A percentile compares a stretch with the other conserved stretches of the same genome.
phyloP scores from a whole-genome alignment of 768 basidiomycete species.

The Hygrophorus pudorinus region DNA sequence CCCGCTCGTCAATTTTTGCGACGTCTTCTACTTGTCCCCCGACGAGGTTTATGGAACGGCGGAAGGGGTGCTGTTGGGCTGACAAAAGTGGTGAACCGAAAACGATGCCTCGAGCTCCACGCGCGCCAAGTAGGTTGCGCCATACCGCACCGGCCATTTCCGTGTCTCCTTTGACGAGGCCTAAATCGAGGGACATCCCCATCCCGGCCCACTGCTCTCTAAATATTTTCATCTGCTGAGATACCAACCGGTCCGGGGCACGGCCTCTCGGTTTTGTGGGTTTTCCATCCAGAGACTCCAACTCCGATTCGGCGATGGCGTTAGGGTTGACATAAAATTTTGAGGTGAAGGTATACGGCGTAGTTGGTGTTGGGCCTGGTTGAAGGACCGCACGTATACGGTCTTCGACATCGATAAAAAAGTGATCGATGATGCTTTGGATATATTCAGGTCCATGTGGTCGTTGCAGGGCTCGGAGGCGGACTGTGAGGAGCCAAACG shows the following conservation, averaged over 20 bases:
- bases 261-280: slow-evolving; percentile 21
- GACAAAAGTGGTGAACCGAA: slow-evolving; percentile 20
- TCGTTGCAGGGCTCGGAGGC: slow-evolving; percentile 72
- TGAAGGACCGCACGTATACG: slow-evolving; percentile 77
- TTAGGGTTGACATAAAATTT: slow-evolving; percentile 40
- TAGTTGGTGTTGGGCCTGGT: slow-evolving; percentile 28
- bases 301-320: slow-evolving; percentile 12
- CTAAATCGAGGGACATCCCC: slow-evolving; percentile 70
- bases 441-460: slow-evolving; percentile 59
- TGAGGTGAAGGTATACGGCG: slow-evolving; percentile 37
- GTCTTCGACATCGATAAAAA: slow-evolving; percentile 90
- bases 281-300: slow-evolving; percentile 11
- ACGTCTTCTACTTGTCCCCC: slow-evolving; percentile 56
- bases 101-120: slow-evolving; percentile 67
- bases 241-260: slow-evolving; percentile 72
- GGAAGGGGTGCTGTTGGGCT: slow-evolving; percentile 25
- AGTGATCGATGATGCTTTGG: slow-evolving; percentile 85
- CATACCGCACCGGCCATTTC: slow-evolving; percentile 84
- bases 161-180: slow-evolving; percentile 62
- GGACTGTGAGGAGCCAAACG: slow-evolving; percentile 82
- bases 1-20: slow-evolving; percentile 34
- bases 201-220: slow-evolving; percentile 88
- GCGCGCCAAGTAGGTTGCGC: slow-evolving; percentile 82
- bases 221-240: slow-evolving; percentile 84
- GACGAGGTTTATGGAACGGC: slow-evolving; percentile 61